phyloP scores from a whole-genome alignment of 495 filamentous ascomycete species.

The Talaromyces borbonicus region DNA sequence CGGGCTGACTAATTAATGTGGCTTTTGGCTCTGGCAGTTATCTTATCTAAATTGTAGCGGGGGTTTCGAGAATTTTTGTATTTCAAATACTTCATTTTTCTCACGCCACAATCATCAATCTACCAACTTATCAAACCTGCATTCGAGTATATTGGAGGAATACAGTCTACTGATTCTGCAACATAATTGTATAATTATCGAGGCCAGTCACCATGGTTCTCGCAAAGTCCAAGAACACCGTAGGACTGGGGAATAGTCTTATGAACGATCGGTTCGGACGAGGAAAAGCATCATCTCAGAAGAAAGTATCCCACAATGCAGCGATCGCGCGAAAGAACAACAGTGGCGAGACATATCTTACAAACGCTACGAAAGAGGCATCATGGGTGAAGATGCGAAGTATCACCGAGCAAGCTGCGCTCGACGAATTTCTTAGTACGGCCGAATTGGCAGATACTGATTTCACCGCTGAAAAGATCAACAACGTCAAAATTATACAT shows the following conservation, averaged over 20 bases:
- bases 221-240: conserved; percentile 88
- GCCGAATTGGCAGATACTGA: conserved; percentile 95
- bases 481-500: conserved; percentile 97
- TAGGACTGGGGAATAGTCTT: conserved; percentile 83
- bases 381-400: conserved; percentile 81
- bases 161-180: not conserved
- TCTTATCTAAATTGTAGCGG: conserved; percentile 16
- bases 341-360: conserved; percentile 38
- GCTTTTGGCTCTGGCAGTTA: too few relatives aligned
- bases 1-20: conserved; percentile 16
- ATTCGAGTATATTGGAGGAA: not conserved
- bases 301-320: conserved; percentile 56
- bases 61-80: conserved; percentile 4
- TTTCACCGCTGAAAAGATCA: conserved; percentile 98
- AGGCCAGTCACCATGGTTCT: conserved; percentile 61
- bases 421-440: conserved; percentile 79
- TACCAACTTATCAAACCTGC: too few relatives aligned
- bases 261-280: conserved; percentile 93
- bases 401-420: conserved; percentile 91
- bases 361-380: conserved; percentile 37
- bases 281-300: conserved; percentile 66
- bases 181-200: conserved; percentile 1
- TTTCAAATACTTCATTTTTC: conserved; percentile 7
- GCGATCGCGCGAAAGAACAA: conserved; percentile 33
- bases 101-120: conserved; percentile 6